These are phyloP conservation scores for Komagataella phaffii DNA, from an alignment of 805 yeast genomes.

Conservation along the genomic window DNA sequence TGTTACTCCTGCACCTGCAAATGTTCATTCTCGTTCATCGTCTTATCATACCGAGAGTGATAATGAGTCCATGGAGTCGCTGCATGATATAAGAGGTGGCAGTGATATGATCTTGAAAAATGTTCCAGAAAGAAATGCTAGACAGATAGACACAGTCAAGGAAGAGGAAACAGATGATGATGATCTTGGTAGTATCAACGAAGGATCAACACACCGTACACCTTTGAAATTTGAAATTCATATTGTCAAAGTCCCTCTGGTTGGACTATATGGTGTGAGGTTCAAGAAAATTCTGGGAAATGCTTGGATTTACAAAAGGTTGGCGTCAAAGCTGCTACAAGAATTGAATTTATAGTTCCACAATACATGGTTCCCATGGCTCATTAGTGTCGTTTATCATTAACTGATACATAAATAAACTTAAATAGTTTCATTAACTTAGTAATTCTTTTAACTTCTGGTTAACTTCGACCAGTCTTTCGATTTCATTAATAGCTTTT, in stretches of 20 bases:
- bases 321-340: constrained; percentile 73
- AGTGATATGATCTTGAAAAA: constrained; percentile 38
- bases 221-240: constrained; percentile 86
- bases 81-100: constrained; percentile 38
- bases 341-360: constrained; percentile 44
- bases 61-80: constrained; percentile 49
- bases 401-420: neutral
- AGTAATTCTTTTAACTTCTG: constrained; percentile 5
- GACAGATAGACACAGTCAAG: neutral
- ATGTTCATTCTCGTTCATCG: constrained; percentile 17
- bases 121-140: constrained; percentile 1
- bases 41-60: constrained; percentile 20
- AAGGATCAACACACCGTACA: constrained; percentile 17
- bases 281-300: constrained; percentile 89
- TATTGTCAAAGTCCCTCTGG: constrained; percentile 82
- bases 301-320: constrained; percentile 87
- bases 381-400: neutral
- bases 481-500: constrained; percentile 15
- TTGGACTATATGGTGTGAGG: constrained; percentile 86
- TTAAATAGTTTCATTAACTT: neutral
- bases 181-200: constrained; percentile 4
- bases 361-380: neutral
- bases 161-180: neutral
- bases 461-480: constrained; percentile 10
- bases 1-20: constrained; percentile 24